These are phyloP conservation scores for Colletotrichum spaethianum DNA, from an alignment of 2,329 filamentous ascomycete species.

Conservation along the genomic window DNA sequence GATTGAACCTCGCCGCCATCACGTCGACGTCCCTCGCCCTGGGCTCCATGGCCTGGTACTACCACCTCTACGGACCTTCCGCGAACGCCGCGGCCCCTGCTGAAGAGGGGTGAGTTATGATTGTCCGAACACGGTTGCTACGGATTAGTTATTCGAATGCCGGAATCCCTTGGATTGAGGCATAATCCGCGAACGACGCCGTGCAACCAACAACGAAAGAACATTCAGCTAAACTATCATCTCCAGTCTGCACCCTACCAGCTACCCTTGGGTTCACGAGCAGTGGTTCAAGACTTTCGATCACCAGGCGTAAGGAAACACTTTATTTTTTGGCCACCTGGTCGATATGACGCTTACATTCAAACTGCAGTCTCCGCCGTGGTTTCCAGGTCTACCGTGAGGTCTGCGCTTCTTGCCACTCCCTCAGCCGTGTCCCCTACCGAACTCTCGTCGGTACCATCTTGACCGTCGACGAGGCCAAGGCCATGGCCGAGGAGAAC, in stretches of 20 bases:
- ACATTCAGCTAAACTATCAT: conserved; percentile 22
- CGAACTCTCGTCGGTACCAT: conserved; percentile 90
- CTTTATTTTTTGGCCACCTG: conserved; percentile 3
- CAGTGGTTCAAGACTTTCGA: conserved; percentile 97
- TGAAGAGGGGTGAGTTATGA: conserved; percentile 92
- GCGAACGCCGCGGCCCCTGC: conserved; percentile 91
- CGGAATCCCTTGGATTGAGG: conserved; percentile 38
- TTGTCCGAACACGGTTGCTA: conserved; percentile 27
- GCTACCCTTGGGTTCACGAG: conserved; percentile 96
- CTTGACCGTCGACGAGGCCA: conserved; percentile 98
- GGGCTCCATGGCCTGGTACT: conserved; percentile 96
- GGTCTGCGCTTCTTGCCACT: conserved; percentile 98
- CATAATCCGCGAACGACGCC: conserved; percentile 39
- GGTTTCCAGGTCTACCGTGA: conserved; percentile 99
- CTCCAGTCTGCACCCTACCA: conserved; percentile 86
- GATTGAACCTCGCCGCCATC: conserved; percentile 87
- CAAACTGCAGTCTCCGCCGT: conserved; percentile 84
- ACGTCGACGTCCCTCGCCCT: conserved; percentile 89
- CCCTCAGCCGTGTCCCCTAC: conserved; percentile 93
- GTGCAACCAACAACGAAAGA: conserved; percentile 24
- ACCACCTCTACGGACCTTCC: conserved; percentile 92
- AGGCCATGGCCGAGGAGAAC: conserved; percentile 96
- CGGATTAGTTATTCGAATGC: conserved; percentile 16
- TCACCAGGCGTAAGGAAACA: conserved; percentile 85
- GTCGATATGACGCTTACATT: conserved; percentile 37